A percentile compares a stretch with the other conserved stretches of the same genome.
Conservation (phyloP, 1,284 basidiomycete genomes). For the Lentinus polychrous region DNA sequence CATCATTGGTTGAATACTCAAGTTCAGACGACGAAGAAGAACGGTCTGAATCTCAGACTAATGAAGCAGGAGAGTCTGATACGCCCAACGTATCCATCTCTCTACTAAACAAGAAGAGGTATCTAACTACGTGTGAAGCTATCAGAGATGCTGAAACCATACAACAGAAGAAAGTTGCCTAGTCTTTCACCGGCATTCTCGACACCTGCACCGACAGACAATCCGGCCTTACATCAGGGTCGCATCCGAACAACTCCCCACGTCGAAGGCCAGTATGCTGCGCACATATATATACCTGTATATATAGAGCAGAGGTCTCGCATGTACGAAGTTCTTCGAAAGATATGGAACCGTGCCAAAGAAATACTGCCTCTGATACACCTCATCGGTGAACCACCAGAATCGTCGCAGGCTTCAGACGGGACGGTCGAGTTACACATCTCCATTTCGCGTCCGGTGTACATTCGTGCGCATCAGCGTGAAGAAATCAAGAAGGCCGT, state of each 20-base stretch:
- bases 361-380: slow-evolving; percentile 39
- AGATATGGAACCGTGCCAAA: slow-evolving; percentile 40
- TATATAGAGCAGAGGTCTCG: slow-evolving; percentile 32
- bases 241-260: slow-evolving; percentile 67
- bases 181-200: slow-evolving; percentile 43
- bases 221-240: slow-evolving; percentile 72
- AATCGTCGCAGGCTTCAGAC: slow-evolving; percentile 9
- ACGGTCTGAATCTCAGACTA: background rate
- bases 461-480: slow-evolving; percentile 68
- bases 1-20: slow-evolving; percentile 8
- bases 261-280: slow-evolving; percentile 73
- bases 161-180: slow-evolving; percentile 42
- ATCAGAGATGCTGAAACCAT: background rate
- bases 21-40: slow-evolving; percentile 12
- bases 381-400: slow-evolving; percentile 28
- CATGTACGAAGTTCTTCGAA: slow-evolving; percentile 41
- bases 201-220: slow-evolving; percentile 43
- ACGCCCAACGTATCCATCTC: background rate
- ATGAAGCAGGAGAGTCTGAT: background rate
- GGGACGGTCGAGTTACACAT: slow-evolving; percentile 50
- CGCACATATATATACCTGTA: slow-evolving; percentile 63
- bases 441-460: slow-evolving; percentile 72
- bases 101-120: no score
- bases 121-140: background rate
- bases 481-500: slow-evolving; percentile 59